phyloP scores from a whole-genome alignment of 1,139 yeast genomes.

The Groenewaldozyma sp. region DNA sequence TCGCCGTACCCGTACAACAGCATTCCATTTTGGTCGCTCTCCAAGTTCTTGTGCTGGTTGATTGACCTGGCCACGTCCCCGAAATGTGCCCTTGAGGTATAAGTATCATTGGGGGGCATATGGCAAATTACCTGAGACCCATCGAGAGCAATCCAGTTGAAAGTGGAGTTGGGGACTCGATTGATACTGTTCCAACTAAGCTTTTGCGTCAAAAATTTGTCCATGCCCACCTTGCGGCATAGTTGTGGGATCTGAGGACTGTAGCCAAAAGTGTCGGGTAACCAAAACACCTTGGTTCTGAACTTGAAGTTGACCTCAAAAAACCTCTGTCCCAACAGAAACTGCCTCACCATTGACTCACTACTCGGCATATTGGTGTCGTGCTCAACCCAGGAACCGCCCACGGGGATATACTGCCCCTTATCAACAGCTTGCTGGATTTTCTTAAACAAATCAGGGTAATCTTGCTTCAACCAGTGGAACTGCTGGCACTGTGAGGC shows the following conservation, averaged over 20 bases:
- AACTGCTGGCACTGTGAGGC: conserved; percentile 96
- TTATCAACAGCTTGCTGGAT: conserved; percentile 54
- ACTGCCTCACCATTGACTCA: conserved; percentile 82
- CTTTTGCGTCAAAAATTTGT: conserved; percentile 83
- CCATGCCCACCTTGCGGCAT: conserved; percentile 75
- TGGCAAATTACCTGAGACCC: conserved; percentile 90
- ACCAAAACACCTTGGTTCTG: conserved; percentile 73
- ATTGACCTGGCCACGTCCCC: conserved; percentile 83
- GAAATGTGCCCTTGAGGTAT: conserved; percentile 85
- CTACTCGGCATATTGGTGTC: conserved; percentile 94
- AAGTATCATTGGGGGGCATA: conserved; percentile 97
- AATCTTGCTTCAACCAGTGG: conserved; percentile 79
- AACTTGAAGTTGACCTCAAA: conserved; percentile 70
- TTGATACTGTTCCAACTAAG: conserved; percentile 94
- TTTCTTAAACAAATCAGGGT: conserved; percentile 64
- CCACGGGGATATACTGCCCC: conserved; percentile 79
- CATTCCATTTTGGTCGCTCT: conserved; percentile 65
- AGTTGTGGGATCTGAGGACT: conserved; percentile 92
- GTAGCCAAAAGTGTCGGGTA: conserved; percentile 96
- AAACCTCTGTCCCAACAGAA: conserved; percentile 81
- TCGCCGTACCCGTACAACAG: conserved; percentile 89
- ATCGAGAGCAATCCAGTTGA: conserved; percentile 92
- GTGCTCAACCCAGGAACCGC: conserved; percentile 97
- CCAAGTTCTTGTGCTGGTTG: conserved; percentile 71
- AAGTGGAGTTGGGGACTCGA: conserved; percentile 77